phyloP scores from a whole-genome alignment of 768 basidiomycete genomes.

The Lactarius tabidus region DNA sequence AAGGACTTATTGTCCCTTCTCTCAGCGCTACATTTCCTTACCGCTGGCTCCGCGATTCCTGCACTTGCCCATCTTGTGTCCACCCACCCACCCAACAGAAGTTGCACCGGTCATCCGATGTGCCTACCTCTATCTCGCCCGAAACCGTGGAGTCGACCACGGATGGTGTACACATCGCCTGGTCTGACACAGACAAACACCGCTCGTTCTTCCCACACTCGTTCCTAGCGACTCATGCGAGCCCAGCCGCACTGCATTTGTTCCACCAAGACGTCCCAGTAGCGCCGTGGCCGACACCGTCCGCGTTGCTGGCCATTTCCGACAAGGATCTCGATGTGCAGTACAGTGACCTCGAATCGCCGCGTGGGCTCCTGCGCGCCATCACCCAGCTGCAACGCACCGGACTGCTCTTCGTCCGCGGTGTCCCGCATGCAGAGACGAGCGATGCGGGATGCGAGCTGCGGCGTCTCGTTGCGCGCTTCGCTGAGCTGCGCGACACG shows the following conservation, averaged over 20 bases:
- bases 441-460: conserved; percentile 62
- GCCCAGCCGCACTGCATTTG: conserved; percentile 31
- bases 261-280: conserved; percentile 45
- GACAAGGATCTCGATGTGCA: conserved; percentile 47
- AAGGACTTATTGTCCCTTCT: conserved; percentile 23
- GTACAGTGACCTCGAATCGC: conserved; percentile 48
- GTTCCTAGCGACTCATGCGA: conserved; percentile 51
- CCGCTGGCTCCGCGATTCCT: conserved; percentile 83
- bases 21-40: conserved; percentile 53
- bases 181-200: conserved; percentile 53
- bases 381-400: conserved; percentile 67
- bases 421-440: conserved; percentile 63
- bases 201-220: conserved; percentile 47
- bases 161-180: conserved; percentile 47
- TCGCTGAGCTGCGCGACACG: conserved; percentile 77
- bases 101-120: conserved; percentile 63
- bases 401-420: conserved; percentile 69
- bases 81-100: conserved; percentile 80
- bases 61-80: conserved; percentile 65
- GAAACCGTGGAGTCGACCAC: conserved; percentile 36
- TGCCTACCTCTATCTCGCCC: conserved; percentile 49
- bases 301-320: conserved; percentile 32
- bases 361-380: conserved; percentile 47
- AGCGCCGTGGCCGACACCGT: conserved; percentile 44
- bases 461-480: conserved; percentile 54